phyloP scores from a whole-genome alignment of 306 rosid species.

The Rosa persica region DNA sequence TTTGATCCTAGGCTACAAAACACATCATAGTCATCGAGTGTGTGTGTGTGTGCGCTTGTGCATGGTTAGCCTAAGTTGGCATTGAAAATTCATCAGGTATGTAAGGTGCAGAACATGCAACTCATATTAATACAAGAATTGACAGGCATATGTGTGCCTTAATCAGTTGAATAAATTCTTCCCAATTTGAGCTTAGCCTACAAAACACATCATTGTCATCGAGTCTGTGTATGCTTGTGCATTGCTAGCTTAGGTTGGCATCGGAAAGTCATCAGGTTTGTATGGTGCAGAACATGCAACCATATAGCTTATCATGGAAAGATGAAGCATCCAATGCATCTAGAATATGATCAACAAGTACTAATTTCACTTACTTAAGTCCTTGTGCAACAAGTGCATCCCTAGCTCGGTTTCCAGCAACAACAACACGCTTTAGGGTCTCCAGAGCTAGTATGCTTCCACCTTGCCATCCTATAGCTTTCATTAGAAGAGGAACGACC shows the following conservation, averaged over 20 bases:
- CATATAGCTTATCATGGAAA: slow-evolving; percentile 8
- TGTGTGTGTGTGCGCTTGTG: neutral
- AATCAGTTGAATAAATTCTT: neutral
- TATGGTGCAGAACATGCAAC: neutral
- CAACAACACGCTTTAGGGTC: slow-evolving; percentile 97
- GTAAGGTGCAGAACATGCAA: neutral
- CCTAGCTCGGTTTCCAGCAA: slow-evolving; percentile 99
- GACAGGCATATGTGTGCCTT: neutral
- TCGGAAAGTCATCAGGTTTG: neutral
- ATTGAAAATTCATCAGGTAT: neutral
- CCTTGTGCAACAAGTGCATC: slow-evolving; percentile 99
- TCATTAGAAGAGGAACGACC: slow-evolving; percentile 98
- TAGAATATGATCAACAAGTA: neutral
- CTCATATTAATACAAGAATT: slow-evolving; percentile 9
- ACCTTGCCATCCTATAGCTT: slow-evolving; percentile 99
- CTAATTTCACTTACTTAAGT: slow-evolving; percentile 71
- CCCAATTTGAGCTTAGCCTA: neutral
- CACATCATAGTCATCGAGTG: neutral
- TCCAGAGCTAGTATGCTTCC: slow-evolving; percentile 98
- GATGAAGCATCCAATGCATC: neutral
- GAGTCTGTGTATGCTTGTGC: neutral
- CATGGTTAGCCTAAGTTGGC: neutral
- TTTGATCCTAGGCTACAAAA: neutral
- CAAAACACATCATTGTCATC: neutral
- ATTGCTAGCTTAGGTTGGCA: neutral